Evolutionary conservation across 306 rosid genomes (phyloP).

Genomic region (Prosopis cineraria): DNA sequence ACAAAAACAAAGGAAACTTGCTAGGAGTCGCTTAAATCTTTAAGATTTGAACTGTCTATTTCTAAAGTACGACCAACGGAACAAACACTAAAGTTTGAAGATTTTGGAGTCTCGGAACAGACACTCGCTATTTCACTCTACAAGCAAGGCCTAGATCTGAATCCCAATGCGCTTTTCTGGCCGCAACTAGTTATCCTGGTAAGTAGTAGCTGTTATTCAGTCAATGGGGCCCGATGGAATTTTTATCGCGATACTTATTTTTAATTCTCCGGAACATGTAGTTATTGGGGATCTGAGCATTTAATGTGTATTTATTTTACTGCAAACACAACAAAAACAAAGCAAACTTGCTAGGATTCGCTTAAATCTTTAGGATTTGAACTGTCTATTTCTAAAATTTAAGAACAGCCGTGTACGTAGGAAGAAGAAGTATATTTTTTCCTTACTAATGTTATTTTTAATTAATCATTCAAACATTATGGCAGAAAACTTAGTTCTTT

Average conservation of each 20-base stretch:
- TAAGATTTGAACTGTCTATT: not conserved
- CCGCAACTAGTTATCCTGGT: no score
- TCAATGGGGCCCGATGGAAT: no score
- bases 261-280: no score
- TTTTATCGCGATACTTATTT: no score
- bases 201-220: no score
- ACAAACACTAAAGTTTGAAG: no score
- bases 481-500: conserved; percentile 3
- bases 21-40: not conserved
- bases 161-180: no score
- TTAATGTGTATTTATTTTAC: not conserved
- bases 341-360: not conserved
- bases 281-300: not conserved
- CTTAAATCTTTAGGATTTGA: not conserved
- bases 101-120: no score
- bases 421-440: not conserved
- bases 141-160: no score
- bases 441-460: not conserved
- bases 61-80: no score
- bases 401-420: no score
- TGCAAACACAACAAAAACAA: not conserved
- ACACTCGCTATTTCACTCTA: no score
- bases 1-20: not conserved
- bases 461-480: not conserved
- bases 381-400: not conserved